Percentiles rank a stretch among this genome's conserved stretches.
phyloP scores from a whole-genome alignment of 441 rosid species.

The Viola pubescens region DNA sequence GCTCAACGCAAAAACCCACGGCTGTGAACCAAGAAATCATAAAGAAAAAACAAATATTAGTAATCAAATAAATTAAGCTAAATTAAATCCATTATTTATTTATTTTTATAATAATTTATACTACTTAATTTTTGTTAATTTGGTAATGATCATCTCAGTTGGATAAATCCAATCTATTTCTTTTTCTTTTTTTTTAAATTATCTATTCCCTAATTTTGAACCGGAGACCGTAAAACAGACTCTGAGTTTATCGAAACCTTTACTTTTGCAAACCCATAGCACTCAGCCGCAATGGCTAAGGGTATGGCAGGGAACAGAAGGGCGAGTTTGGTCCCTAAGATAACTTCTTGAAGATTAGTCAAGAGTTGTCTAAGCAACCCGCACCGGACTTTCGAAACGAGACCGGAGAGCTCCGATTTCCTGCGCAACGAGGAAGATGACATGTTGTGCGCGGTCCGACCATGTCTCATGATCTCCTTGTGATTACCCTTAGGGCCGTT shows the following conservation, averaged over 20 bases:
- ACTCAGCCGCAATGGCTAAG: slow-evolving; percentile 40
- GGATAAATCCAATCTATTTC: neutral
- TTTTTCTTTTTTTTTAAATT: too few species aligned
- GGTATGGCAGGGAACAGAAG: slow-evolving; percentile 57
- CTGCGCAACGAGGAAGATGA: slow-evolving; percentile 70
- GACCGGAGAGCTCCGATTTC: slow-evolving; percentile 57
- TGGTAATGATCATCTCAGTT: neutral
- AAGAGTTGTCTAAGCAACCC: slow-evolving; percentile 27
- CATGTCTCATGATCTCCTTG: slow-evolving; percentile 33
- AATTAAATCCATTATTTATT: neutral
- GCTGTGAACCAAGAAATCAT: slow-evolving; percentile 26
- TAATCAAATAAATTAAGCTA: neutral
- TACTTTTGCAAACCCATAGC: slow-evolving; percentile 38
- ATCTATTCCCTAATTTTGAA: too few species aligned
- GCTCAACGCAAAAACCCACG: slow-evolving; percentile 78
- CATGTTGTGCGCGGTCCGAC: slow-evolving; percentile 63
- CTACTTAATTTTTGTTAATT: too few species aligned
- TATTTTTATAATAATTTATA: neutral
- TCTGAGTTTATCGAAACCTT: slow-evolving; percentile 3
- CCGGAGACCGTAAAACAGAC: too few species aligned
- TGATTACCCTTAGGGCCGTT: slow-evolving; percentile 23
- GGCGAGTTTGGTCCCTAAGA: slow-evolving; percentile 57
- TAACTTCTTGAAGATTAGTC: slow-evolving; percentile 56
- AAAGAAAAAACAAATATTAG: neutral
- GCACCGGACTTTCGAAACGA: slow-evolving; percentile 49